Percentiles rank a stretch among this genome's conserved stretches.
phyloP scores from a whole-genome alignment of 176 grass and related monocot species.

The Thalia dealbata region DNA sequence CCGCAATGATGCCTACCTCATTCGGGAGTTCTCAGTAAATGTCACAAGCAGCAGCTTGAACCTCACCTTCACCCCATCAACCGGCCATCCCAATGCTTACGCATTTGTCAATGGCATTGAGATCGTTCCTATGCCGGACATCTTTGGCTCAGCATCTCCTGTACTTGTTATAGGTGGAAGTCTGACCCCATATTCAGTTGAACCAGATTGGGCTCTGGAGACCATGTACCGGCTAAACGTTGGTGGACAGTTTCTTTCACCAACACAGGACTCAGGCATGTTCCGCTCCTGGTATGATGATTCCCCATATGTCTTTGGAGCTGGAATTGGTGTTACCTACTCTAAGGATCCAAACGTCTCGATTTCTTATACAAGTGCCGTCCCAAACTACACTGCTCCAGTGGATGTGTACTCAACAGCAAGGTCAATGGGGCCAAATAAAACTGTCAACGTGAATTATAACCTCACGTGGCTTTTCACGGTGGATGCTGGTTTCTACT shows the following conservation, averaged over 20 bases:
- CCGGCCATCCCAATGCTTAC: slow-evolving; percentile 22
- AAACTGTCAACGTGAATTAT: slow-evolving; percentile 47
- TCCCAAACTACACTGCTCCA: slow-evolving; percentile 46
- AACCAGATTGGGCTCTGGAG: slow-evolving; percentile 4
- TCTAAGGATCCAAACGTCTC: slow-evolving; percentile 33
- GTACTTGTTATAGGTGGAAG: slow-evolving; percentile 6
- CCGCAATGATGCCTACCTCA: background rate
- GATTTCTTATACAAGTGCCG: slow-evolving; percentile 13
- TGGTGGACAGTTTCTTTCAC: slow-evolving; percentile 30
- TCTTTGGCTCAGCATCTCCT: slow-evolving; percentile 23
- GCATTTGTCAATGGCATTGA: slow-evolving; percentile 25
- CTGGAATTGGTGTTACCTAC: slow-evolving; percentile 32
- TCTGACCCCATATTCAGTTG: background rate
- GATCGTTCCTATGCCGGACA: slow-evolving; percentile 29
- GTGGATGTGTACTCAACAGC: slow-evolving; percentile 42
- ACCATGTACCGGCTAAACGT: slow-evolving; percentile 78
- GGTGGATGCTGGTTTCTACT: slow-evolving; percentile 41
- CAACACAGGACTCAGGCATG: slow-evolving; percentile 21
- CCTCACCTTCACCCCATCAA: slow-evolving; percentile 43
- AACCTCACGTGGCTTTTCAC: slow-evolving; percentile 80
- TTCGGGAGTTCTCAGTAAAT: slow-evolving; percentile 52
- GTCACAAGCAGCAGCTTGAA: slow-evolving; percentile 25
- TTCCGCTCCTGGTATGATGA: slow-evolving; percentile 49
- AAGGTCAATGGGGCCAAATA: slow-evolving; percentile 58
- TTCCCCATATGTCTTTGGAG: slow-evolving; percentile 18